Percentiles rank a stretch among this genome's conserved stretches.
phyloP scores from a whole-genome alignment of 1,284 basidiomycete genomes.

The Polyporus tsugae region DNA sequence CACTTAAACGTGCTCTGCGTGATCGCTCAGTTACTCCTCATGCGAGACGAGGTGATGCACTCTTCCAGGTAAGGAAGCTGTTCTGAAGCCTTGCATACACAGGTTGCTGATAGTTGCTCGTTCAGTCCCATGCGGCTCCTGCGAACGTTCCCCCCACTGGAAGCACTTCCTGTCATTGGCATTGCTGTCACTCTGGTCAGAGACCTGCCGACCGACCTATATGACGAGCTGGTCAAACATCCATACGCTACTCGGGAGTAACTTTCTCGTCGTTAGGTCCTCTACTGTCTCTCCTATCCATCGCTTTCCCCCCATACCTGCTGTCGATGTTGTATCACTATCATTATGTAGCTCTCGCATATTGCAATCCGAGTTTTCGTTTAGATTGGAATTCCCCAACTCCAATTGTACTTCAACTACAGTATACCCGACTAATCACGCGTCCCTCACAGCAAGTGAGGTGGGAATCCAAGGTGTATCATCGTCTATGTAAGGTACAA shows the following conservation, averaged over 20 bases:
- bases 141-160: constrained; percentile 92
- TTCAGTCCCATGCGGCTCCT: constrained; percentile 93
- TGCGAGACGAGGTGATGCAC: constrained; percentile 88
- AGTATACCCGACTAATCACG: not conserved
- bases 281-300: not conserved
- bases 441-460: not conserved
- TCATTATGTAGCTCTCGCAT: constrained; percentile 19
- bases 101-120: constrained; percentile 1
- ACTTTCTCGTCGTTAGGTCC: not conserved
- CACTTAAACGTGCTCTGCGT: constrained; percentile 97
- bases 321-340: constrained; percentile 28
- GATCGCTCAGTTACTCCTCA: constrained; percentile 92
- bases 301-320: constrained; percentile 15
- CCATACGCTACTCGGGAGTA: constrained; percentile 65
- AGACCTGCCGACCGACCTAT: constrained; percentile 89
- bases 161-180: constrained; percentile 88
- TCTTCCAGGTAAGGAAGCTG: constrained; percentile 72
- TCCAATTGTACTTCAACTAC: not conserved
- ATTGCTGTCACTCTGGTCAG: constrained; percentile 94
- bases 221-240: constrained; percentile 90
- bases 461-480: not conserved
- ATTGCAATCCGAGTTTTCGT: not conserved
- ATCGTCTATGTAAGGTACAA: constrained; percentile 7
- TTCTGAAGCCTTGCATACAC: not conserved
- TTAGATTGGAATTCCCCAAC: not conserved